Percentiles rank a stretch among this genome's conserved stretches.
Evolutionary conservation across 345 rosid genomes (phyloP).

Genomic region (Trapa incisa): DNA sequence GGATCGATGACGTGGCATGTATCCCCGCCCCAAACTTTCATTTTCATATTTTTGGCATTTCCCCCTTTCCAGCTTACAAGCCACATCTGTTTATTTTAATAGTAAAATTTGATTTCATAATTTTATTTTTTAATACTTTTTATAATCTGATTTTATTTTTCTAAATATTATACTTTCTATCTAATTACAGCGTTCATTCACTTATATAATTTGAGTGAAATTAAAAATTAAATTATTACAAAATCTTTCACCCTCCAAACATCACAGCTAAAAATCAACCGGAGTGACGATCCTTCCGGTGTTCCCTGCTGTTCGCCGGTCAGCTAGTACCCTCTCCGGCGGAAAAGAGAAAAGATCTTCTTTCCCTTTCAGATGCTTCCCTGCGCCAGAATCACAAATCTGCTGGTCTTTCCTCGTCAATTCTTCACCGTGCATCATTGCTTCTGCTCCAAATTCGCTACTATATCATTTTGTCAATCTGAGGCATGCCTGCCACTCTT

Average conservation of each 20-base stretch:
- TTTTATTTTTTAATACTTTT: background rate
- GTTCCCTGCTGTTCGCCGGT: background rate
- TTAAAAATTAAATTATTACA: background rate
- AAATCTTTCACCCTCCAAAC: background rate
- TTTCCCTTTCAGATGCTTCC: background rate
- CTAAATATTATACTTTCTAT: too few relatives aligned
- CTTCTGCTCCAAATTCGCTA: background rate
- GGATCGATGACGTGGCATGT: slow-evolving; percentile 9
- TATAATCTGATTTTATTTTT: too few relatives aligned
- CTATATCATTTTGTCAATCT: background rate
- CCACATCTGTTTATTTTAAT: background rate
- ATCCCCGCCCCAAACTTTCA: background rate
- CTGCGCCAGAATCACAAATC: background rate
- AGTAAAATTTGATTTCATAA: background rate
- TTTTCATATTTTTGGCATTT: background rate
- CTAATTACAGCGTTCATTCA: too few relatives aligned
- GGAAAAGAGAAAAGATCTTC: background rate
- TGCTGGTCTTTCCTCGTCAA: background rate
- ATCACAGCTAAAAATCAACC: background rate
- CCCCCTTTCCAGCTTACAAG: background rate
- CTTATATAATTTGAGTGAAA: too few relatives aligned
- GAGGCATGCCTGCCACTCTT: background rate
- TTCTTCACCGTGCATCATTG: background rate
- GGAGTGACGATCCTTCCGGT: background rate
- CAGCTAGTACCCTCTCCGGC: background rate